Conservation (phyloP, 495 filamentous ascomycete genomes). For the Hyaloscypha hepaticicola region DNA sequence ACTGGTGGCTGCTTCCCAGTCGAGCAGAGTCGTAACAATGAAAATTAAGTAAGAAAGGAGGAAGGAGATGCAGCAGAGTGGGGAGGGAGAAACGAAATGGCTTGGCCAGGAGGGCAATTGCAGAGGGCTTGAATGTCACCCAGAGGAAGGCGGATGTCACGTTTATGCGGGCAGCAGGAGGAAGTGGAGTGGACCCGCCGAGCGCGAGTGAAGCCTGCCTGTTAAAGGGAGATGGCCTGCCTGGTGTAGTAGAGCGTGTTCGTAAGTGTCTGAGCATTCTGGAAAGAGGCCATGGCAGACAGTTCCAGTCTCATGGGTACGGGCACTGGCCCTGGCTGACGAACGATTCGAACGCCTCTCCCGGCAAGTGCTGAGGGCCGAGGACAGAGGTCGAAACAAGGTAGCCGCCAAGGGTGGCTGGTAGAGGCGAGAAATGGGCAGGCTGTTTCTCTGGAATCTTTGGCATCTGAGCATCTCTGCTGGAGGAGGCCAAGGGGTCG, state of each 20-base stretch:
- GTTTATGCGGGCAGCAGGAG: conserved; percentile 15
- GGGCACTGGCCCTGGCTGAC: conserved; percentile 8
- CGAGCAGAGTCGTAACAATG: conserved; percentile 17
- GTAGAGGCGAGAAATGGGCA: neutral
- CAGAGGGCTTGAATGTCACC: conserved; percentile 7
- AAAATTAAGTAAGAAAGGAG: conserved; percentile 25
- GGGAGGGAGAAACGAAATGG: conserved; percentile 16
- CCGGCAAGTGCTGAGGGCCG: conserved; percentile 14
- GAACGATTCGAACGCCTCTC: conserved; percentile 23
- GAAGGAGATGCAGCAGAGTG: conserved; percentile 7
- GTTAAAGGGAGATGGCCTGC: conserved; percentile 23
- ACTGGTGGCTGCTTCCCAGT: conserved; percentile 37
- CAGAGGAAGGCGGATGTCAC: conserved; percentile 5
- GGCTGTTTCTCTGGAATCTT: neutral
- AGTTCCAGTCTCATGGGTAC: conserved; percentile 28
- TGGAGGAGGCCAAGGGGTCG: neutral
- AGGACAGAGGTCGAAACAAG: conserved; percentile 18
- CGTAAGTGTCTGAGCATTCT: conserved; percentile 24
- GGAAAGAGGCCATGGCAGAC: no score
- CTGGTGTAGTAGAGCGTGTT: neutral
- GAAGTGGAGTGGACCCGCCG: neutral
- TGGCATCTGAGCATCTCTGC: neutral
- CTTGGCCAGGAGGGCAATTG: neutral
- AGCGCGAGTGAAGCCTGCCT: no score
- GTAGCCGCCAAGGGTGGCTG: conserved; percentile 11